These are phyloP conservation scores for Rhododendron ovatum DNA, from an alignment of 148 eudicot species.

Conservation along the genomic window DNA sequence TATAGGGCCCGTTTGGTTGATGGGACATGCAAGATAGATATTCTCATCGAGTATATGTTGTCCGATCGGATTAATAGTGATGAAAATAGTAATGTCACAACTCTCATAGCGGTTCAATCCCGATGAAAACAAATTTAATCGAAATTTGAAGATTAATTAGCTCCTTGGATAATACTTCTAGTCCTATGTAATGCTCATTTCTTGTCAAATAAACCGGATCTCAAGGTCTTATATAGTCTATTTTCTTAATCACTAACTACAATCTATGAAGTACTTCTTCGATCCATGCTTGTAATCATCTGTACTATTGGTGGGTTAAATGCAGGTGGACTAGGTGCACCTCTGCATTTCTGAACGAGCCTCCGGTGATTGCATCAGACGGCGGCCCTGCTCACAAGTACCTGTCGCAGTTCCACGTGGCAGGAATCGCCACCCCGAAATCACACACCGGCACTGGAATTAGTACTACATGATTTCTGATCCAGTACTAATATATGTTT, in stretches of 20 bases:
- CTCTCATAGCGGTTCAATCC: neutral
- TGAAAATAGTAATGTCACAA: neutral
- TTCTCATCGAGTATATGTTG: neutral
- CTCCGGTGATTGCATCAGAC: slow-evolving; percentile 56
- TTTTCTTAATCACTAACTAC: neutral
- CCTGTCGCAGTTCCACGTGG: slow-evolving; percentile 56
- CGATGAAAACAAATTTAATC: neutral
- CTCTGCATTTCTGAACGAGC: slow-evolving; percentile 78
- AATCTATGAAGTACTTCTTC: neutral
- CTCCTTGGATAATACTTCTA: neutral
- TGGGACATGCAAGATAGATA: neutral
- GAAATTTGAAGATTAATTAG: neutral
- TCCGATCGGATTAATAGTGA: neutral
- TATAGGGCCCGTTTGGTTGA: neutral
- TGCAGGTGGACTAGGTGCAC: slow-evolving; percentile 76
- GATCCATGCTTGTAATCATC: neutral
- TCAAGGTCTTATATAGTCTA: neutral
- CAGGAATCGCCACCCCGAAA: slow-evolving; percentile 16
- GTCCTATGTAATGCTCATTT: neutral
- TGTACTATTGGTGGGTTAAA: neutral
- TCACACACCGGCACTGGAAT: neutral
- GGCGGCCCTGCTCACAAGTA: slow-evolving; percentile 39
- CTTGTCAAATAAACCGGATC: neutral
- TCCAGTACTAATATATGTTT: neutral
- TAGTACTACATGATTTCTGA: neutral